Conservation (phyloP, 1,139 yeast genomes). For the Yamadazyma epiphylla region DNA sequence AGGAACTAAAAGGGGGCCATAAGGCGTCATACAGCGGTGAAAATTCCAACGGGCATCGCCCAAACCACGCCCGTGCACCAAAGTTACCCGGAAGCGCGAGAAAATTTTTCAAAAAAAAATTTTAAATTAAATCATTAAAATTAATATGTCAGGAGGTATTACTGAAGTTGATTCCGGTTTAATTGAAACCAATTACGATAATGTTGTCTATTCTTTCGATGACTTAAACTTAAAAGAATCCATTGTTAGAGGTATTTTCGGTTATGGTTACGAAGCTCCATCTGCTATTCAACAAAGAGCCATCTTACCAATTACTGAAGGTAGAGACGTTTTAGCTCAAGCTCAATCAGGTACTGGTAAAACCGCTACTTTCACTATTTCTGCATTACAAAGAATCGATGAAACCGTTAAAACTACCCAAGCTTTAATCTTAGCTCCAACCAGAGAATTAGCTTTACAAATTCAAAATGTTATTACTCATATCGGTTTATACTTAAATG, state of each 20-base stretch:
- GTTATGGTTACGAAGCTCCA: constrained; percentile 97
- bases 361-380: constrained; percentile 97
- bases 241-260: constrained; percentile 85
- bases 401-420: constrained; percentile 73
- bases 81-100: constrained; percentile 14
- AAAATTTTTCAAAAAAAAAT: constrained; percentile 6
- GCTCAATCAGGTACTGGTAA: constrained; percentile 99
- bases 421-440: constrained; percentile 96
- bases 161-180: constrained; percentile 79
- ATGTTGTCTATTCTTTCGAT: constrained; percentile 85
- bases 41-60: too few relatives aligned
- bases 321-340: constrained; percentile 96
- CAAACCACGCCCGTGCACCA: too few relatives aligned
- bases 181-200: constrained; percentile 97
- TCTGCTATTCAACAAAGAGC: constrained; percentile 99
- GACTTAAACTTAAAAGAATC: constrained; percentile 80
- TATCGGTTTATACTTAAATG: constrained; percentile 89
- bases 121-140: constrained; percentile 10
- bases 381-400: constrained; percentile 93
- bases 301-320: constrained; percentile 92
- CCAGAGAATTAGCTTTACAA: constrained; percentile 98
- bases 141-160: constrained; percentile 55
- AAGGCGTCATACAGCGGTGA: too few relatives aligned
- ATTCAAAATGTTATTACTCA: constrained; percentile 94
- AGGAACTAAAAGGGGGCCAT: too few relatives aligned